These are phyloP conservation scores for Claviceps paspali DNA, from an alignment of 2,329 filamentous ascomycete species.

Conservation along the genomic window DNA sequence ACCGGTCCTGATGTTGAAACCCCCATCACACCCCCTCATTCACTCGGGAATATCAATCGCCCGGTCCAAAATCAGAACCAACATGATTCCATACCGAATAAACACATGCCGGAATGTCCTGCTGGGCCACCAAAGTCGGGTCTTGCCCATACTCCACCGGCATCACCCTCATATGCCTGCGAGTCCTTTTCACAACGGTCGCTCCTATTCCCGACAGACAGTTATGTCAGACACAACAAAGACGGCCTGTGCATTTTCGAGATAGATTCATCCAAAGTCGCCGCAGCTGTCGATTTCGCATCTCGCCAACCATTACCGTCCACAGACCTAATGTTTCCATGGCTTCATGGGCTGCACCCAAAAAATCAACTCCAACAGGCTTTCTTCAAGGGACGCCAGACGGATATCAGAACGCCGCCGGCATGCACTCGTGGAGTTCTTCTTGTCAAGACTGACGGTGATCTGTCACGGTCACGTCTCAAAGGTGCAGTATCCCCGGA, in stretches of 20 bases:
- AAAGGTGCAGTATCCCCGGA: slow-evolving; percentile 76
- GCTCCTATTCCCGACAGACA: slow-evolving; percentile 58
- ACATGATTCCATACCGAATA: slow-evolving; percentile 55
- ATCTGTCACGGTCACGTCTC: slow-evolving; percentile 57
- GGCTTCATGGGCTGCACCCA: slow-evolving; percentile 85
- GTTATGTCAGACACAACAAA: slow-evolving; percentile 36
- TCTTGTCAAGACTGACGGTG: slow-evolving; percentile 76
- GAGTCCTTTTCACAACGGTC: slow-evolving; percentile 43
- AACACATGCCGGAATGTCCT: slow-evolving; percentile 81
- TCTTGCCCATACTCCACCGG: slow-evolving; percentile 45
- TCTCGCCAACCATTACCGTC: slow-evolving; percentile 72
- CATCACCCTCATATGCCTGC: slow-evolving; percentile 46
- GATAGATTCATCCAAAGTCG: slow-evolving; percentile 53
- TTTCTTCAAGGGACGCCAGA: slow-evolving; percentile 72
- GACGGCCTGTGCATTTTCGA: slow-evolving; percentile 51
- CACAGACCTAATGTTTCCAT: slow-evolving; percentile 79
- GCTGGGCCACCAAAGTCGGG: slow-evolving; percentile 48
- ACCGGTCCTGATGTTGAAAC: slow-evolving; percentile 25
- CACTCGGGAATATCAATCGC: slow-evolving; percentile 18
- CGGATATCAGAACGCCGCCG: slow-evolving; percentile 50
- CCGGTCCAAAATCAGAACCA: slow-evolving; percentile 11
- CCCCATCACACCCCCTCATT: slow-evolving; percentile 24
- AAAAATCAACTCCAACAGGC: slow-evolving; percentile 77
- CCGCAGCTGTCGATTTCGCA: slow-evolving; percentile 58
- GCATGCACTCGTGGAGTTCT: slow-evolving; percentile 68